These are phyloP conservation scores for Draba incana DNA, from an alignment of 345 rosid genomes.

Conservation along the genomic window DNA sequence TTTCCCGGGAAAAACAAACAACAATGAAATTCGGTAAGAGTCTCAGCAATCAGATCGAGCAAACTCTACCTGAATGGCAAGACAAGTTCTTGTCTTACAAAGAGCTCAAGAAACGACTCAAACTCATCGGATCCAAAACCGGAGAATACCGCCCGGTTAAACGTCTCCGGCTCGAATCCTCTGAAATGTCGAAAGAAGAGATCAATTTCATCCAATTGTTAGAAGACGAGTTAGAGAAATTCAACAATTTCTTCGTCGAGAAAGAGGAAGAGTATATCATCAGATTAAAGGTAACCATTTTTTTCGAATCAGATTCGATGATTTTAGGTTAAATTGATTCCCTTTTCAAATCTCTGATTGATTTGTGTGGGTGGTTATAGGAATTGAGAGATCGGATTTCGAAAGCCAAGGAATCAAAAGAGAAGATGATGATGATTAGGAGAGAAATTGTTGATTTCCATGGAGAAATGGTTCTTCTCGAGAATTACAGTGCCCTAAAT, in stretches of 20 bases:
- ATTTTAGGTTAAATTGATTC: background rate
- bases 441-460: slow-evolving; percentile 93
- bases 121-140: slow-evolving; percentile 57
- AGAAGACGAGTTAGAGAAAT: slow-evolving; percentile 90
- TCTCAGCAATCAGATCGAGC: slow-evolving; percentile 94
- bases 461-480: slow-evolving; percentile 96
- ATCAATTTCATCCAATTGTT: slow-evolving; percentile 61
- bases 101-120: slow-evolving; percentile 83
- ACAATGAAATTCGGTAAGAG: slow-evolving; percentile 95
- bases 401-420: slow-evolving; percentile 55
- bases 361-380: slow-evolving; percentile 37
- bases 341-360: background rate
- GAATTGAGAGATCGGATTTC: slow-evolving; percentile 71
- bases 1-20: background rate
- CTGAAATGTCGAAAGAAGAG: slow-evolving; percentile 58
- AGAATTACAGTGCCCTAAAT: slow-evolving; percentile 97
- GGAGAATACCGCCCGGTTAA: slow-evolving; percentile 58
- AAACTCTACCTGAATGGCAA: slow-evolving; percentile 93
- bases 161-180: slow-evolving; percentile 52
- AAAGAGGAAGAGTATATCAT: slow-evolving; percentile 98
- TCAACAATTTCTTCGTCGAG: slow-evolving; percentile 89
- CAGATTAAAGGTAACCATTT: slow-evolving; percentile 62
- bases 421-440: slow-evolving; percentile 63
- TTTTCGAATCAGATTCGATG: background rate
- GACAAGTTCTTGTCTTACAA: slow-evolving; percentile 97